Evolutionary conservation across 2,329 filamentous ascomycete species (phyloP), one percentile per base, ranked within the genome.

Genomic region (Sphaerulina musiva): DNA sequence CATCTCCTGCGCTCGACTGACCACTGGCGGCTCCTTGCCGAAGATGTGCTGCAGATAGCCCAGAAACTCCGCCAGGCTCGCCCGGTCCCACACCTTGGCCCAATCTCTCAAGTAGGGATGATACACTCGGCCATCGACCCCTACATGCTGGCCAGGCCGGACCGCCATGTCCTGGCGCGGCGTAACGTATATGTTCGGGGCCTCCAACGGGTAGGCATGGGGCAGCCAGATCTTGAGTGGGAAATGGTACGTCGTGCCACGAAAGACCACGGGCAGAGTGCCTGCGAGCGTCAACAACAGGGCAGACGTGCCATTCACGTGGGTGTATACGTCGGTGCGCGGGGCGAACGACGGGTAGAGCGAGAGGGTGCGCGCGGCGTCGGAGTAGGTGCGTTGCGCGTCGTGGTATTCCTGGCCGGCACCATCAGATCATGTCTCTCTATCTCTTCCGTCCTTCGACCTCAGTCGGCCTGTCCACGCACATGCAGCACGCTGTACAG

Each of bases 81-180:
- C 89, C 80, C 66, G 47, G 81, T 95, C 89, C 87, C 88, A 93
- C 64, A 87, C 92, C 61, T 89, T 84, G 32, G 80, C 76, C 93
- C 93, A 98, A 58, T 89, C 85, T 32, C 89, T 88, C 45, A 98
- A 76, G 70, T 97, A 98, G 38, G 93, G 93, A 69, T 98, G 93
- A 69, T 97, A 98, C 59, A 97, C 82, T 69, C 88, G 85, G 26
- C 93, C 93, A 66, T 97, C 92, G 4, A 88, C 84, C 66, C 93
- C 90, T 56, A 98, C 90, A 75, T 98, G 90, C 68, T 98, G 93
- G 0, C 93, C 93, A 0, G 91, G 89, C 17, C 92, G 81, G 41
- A 98, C 85, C 61, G 87, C 74, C 89, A 98, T 97, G 59, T 84
- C 87, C 61, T 88, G 85, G 4, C 87, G 89, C 2, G 93, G 91